Conservation (phyloP, 2,329 filamentous ascomycete species). For the Trichoderma harzianum region DNA sequence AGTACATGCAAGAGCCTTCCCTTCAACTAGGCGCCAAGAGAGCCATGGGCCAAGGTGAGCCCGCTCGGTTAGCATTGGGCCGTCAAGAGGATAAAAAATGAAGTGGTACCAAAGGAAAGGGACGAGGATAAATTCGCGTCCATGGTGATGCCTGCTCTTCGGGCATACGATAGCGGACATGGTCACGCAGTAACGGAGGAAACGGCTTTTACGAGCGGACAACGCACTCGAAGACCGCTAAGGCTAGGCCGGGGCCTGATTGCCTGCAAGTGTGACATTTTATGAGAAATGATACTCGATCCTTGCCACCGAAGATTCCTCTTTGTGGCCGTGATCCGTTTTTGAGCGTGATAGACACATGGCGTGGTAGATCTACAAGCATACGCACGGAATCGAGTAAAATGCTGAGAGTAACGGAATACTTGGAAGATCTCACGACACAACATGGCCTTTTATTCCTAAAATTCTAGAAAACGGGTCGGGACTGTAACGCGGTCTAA, state of each 20-base stretch:
- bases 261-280: neutral
- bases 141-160: neutral
- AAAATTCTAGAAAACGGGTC: neutral
- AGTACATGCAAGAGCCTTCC: neutral
- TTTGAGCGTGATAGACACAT: neutral
- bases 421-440: neutral
- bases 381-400: neutral
- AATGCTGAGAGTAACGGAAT: neutral
- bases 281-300: neutral
- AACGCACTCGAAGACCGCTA: fast-evolving
- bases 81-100: neutral
- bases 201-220: neutral
- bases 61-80: neutral
- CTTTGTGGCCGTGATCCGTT: neutral
- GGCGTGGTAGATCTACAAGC: neutral
- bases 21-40: neutral
- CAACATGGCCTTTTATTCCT: neutral
- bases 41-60: neutral
- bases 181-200: neutral
- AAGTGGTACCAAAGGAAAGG: neutral
- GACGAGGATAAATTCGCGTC: neutral
- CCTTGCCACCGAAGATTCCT: neutral
- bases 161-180: neutral
- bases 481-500: neutral
- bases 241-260: neutral